Conservation (phyloP, 1,284 basidiomycete species). For the Pseudozyma pruni region DNA sequence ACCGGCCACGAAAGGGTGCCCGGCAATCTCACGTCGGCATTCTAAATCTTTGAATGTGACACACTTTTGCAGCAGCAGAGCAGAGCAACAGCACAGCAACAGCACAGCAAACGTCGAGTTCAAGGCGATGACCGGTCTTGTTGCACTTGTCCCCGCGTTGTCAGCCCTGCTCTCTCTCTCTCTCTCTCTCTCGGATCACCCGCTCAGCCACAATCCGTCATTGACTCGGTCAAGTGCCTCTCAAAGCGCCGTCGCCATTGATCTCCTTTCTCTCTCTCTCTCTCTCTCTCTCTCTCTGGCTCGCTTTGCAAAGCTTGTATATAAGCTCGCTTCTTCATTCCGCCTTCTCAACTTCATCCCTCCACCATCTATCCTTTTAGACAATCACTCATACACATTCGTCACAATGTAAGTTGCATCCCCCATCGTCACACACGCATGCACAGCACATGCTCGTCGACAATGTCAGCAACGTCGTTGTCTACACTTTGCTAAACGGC, state of each 20-base stretch:
- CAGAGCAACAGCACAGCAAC: not conserved
- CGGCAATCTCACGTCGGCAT: constrained; percentile 17
- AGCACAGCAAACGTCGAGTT: not conserved
- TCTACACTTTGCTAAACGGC: constrained; percentile 2
- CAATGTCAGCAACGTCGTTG: not conserved
- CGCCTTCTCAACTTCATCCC: not conserved
- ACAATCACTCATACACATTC: not conserved
- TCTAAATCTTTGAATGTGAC: constrained; percentile 6
- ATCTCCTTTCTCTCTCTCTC: not conserved
- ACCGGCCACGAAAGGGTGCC: constrained; percentile 1
- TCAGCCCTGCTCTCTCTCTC: not conserved
- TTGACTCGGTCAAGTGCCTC: not conserved
- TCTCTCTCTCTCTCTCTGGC: not conserved
- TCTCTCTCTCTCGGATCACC: not conserved
- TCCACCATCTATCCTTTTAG: not conserved
- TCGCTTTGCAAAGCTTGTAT: constrained; percentile 9
- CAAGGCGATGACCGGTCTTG: not conserved
- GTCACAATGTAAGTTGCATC: constrained; percentile 29
- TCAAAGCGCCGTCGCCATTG: not conserved
- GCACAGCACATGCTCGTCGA: no score
- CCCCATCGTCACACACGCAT: no score
- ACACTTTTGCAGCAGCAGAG: constrained; percentile 1
- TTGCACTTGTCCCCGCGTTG: not conserved
- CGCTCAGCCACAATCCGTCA: not conserved
- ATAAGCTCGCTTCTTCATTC: constrained; percentile 19